Evolutionary conservation across 1,139 yeast genomes (phyloP), one percentile per base, ranked within the genome.

Genomic region (Magnusiomyces tetraspermus): DNA sequence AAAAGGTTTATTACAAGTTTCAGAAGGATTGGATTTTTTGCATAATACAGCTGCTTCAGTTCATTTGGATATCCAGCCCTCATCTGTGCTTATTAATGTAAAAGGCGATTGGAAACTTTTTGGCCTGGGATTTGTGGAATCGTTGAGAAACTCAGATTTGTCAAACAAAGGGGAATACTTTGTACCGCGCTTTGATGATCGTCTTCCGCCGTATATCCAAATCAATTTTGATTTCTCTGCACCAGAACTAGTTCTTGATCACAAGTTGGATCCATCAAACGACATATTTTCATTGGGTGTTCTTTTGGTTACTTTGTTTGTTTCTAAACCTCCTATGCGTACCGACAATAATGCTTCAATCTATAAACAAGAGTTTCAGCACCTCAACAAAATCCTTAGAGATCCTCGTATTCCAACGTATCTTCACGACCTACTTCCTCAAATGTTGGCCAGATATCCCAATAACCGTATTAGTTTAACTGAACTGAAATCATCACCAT

Each of bases 41-140:
- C 97, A 92, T 66, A 78, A 79, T 56, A 78, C 80, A 55, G 86
- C 95, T 28, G 77, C 82, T 21, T 78, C 81, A 33, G 84, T 87
- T 17, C 96, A 90, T 69, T 69, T 85, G 59, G 87, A 89, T 59
- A 61, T 94, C 33, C 83, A 83, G 58, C 98, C 98, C 0, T 72
- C 78, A 15, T 80, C 96, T 0, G 74, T 92, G 0, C 78, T 83
- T 56, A 76, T 92, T 26, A 90, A 85, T 59, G 82, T 80, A 43
- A 89, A 85, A 60, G 94, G 95, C 1, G 98, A 92, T 68, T 94
- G 97, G 97, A 92, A 90, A 67, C 67, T 92, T 2, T 78, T 85
- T 8, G 97, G 97, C 0, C 76, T 85, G 58, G 78, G 78, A 49
- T 84, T 84, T 60, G 67, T 86, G 28, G 65, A 66, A 46, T 22